phyloP scores from a whole-genome alignment of 306 rosid genomes.

The Albizia julibrissin region DNA sequence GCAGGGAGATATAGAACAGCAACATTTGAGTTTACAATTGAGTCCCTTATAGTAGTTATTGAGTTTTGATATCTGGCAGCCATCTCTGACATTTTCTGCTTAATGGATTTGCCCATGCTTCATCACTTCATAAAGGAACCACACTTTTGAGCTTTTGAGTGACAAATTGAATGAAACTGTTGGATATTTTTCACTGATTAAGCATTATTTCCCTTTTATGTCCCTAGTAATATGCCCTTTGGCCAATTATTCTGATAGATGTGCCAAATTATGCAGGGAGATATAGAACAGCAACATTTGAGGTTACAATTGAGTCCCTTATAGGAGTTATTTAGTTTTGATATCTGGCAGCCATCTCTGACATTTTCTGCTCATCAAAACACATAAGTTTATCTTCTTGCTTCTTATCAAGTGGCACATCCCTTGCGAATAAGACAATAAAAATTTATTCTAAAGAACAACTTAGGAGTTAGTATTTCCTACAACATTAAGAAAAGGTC shows the following conservation, averaged over 20 bases:
- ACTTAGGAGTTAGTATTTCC: slow-evolving; percentile 35
- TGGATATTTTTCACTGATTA: slow-evolving; percentile 12
- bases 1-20: slow-evolving; percentile 19
- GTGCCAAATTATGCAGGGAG: slow-evolving; percentile 20
- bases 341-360: slow-evolving; percentile 22
- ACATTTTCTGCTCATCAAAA: slow-evolving; percentile 21
- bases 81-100: no score
- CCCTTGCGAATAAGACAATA: slow-evolving; percentile 26
- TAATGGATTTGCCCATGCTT: slow-evolving; percentile 33
- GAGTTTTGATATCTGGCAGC: no score
- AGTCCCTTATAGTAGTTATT: no score
- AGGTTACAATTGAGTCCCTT: slow-evolving; percentile 18
- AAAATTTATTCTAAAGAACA: slow-evolving; percentile 34
- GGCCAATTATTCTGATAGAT: slow-evolving; percentile 7
- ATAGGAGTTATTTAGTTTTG: neutral
- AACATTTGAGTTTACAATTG: slow-evolving; percentile 6
- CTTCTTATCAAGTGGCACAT: slow-evolving; percentile 39
- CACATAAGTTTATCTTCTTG: slow-evolving; percentile 20
- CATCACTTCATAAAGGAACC: slow-evolving; percentile 33
- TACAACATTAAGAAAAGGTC: slow-evolving; percentile 25
- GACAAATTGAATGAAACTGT: slow-evolving; percentile 22
- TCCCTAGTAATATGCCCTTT: slow-evolving; percentile 5
- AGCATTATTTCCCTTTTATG: slow-evolving; percentile 5
- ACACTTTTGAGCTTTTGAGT: slow-evolving; percentile 24
- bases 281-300: slow-evolving; percentile 5